Evolutionary conservation across 2,329 filamentous ascomycete genomes (phyloP), one percentile per base, ranked within the genome.

Genomic region (Neonectria ditissima): DNA sequence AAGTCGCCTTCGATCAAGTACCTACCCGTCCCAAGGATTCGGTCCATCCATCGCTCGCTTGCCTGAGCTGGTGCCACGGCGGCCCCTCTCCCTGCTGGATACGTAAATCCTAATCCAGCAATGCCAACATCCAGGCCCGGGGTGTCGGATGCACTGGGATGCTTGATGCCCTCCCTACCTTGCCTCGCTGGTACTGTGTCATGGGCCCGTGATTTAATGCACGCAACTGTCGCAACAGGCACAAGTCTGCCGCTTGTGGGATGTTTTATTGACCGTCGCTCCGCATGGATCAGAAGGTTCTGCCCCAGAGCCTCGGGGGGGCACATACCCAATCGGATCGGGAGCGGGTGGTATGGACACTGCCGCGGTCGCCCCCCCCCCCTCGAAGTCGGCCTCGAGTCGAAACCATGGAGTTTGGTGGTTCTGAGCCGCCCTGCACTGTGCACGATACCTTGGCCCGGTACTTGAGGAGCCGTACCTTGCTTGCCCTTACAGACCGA

Each of bases 201-300:
- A 68, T 70, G 64, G 60, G 55, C 53, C 68, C 61, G 62, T 66
- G 52, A 45, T 55, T 71, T 65, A 73, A 73, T 73, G 71, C 71
- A 69, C 68, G 67, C 71, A 71, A 73, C 68, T 65, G 68, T 67
- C 68, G 67, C 71, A 71, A 73, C 66, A 65, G 69, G 68, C 71
- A 73, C 68, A 69, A 71, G 60, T 69, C 69, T 71, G 62, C 58
- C 55, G 55, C 62, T 65, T 63, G 67, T 72, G 68, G 69, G 60
- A 69, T 73, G 71, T 73, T 73, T 73, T 73, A 66, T 62, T 67
- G 34, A 62, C 68, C 56, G 47, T 55, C 39, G 53, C 58, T 62
- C 62, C 58, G 54, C 68, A 70, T 71, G 61, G 67, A 69, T 70
- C 64, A 70, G 56, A 64, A 67, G 55, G 68, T 70, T 28, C 62